Evolutionary conservation across 2,329 filamentous ascomycete genomes (phyloP).

Genomic region (Helicocarpus griseus): DNA sequence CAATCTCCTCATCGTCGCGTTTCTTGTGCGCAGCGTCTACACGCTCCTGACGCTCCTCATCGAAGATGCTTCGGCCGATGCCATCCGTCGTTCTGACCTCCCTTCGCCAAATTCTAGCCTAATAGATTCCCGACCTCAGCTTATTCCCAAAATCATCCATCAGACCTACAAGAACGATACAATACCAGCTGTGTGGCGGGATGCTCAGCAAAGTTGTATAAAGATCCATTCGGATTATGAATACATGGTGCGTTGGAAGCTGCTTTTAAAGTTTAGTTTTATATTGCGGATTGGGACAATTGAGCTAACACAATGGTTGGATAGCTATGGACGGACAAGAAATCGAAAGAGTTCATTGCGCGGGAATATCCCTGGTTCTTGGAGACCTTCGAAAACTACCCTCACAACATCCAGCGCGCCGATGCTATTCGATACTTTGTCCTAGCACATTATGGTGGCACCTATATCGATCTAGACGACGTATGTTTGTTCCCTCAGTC

Average conservation of each 20-base stretch:
- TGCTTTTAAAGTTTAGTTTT: background rate
- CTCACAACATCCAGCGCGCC: constrained; percentile 65
- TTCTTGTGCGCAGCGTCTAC: constrained; percentile 58
- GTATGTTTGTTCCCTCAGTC: constrained; percentile 31
- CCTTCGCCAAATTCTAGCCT: constrained; percentile 54
- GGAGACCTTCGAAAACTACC: constrained; percentile 63
- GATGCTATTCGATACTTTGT: constrained; percentile 75
- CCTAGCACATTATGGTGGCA: constrained; percentile 64
- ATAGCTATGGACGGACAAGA: constrained; percentile 66
- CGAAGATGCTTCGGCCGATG: constrained; percentile 56
- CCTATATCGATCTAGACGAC: constrained; percentile 73
- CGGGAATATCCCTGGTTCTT: constrained; percentile 70
- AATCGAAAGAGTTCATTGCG: constrained; percentile 60
- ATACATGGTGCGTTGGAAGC: constrained; percentile 54
- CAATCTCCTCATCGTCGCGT: constrained; percentile 53
- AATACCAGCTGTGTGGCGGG: constrained; percentile 57
- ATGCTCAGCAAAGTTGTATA: constrained; percentile 56
- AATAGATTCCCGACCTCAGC: constrained; percentile 46
- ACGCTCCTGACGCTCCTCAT: constrained; percentile 61
- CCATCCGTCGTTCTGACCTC: constrained; percentile 56
- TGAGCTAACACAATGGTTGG: background rate
- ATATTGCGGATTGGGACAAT: background rate
- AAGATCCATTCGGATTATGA: constrained; percentile 62
- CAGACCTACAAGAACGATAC: constrained; percentile 65
- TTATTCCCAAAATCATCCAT: constrained; percentile 70